Evolutionary conservation across 148 eudicot species (phyloP).

Genomic region (Rhododendron griersonianum): DNA sequence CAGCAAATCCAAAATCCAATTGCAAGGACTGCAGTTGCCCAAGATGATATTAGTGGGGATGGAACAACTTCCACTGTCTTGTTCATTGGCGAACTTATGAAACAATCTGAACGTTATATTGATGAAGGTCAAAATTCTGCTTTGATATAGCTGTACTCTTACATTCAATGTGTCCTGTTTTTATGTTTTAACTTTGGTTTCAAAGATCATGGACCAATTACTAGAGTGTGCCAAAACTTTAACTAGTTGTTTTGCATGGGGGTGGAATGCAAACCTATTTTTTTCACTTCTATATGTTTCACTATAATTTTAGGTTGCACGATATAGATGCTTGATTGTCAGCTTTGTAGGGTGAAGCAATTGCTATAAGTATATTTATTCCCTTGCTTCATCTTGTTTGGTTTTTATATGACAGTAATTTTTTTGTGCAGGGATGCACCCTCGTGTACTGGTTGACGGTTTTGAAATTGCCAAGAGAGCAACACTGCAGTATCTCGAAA

Average conservation of each 20-base stretch:
- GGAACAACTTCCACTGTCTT: slow-evolving; percentile 95
- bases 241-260: not conserved
- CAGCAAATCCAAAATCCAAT: slow-evolving; percentile 99
- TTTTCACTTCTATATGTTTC: not conserved
- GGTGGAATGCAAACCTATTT: not conserved
- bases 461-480: slow-evolving; percentile 96
- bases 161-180: not conserved
- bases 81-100: slow-evolving; percentile 97
- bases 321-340: not conserved
- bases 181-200: not conserved
- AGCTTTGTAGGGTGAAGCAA: not conserved
- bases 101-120: slow-evolving; percentile 88
- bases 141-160: not conserved
- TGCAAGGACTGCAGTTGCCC: slow-evolving; percentile 99
- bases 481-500: slow-evolving; percentile 79
- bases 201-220: not conserved
- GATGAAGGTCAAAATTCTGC: slow-evolving; percentile 62
- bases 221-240: not conserved
- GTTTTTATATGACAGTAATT: no score
- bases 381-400: not conserved
- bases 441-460: slow-evolving; percentile 92
- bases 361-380: not conserved
- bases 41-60: slow-evolving; percentile 96
- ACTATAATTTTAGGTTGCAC: not conserved
- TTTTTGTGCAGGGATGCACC: slow-evolving; percentile 73